Evolutionary conservation across 148 eudicot species (phyloP), one percentile per base, ranked within the genome.

Genomic region (Amaranthus palmeri): DNA sequence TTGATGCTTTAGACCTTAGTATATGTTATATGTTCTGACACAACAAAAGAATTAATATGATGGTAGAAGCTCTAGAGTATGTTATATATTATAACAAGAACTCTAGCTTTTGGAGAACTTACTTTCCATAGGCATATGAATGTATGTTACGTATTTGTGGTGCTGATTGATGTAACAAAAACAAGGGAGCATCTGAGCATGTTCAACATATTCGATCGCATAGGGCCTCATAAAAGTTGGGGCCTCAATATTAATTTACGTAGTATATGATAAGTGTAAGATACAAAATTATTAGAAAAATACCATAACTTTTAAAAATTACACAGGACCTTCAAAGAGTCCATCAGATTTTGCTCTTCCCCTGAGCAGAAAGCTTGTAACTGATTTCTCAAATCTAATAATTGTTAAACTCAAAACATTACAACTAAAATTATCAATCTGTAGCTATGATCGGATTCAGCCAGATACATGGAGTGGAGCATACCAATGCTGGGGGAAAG

Each of bases 401-500:
- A 25, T 44, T 9, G 44, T 12, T 10, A 15, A 25, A 53, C 11
- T 43, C 50, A 12, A 10, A 13, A n/a, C 13, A 10, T 9, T 76
- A 11, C 9, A 25, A 36, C 13, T 48, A 44, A 65, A 55, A 55
- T 5, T 11, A 41, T 52, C 46, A 65, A 14, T 76, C 13, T 75
- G 60, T 72, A 91, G 97, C 72, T 95, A 92, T 73, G 99, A 95
- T 72, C 90, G 97, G 54, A 83, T 95, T 66, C 96, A 91, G 75
- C 99, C 99, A 56, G 83, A 95, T 78, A 95, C 89, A 25, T 90
- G 97, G 96, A 91, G 96, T 80, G 99, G 97, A 76, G 97, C 97
- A 68, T 90, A 88, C 80, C 82, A 78, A 40, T 92, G 97, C 80
- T 96, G 99, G 99, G 97, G 99, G 47, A 85, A 83, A 72, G 97